Percentiles rank a stretch among this genome's conserved stretches.
These are phyloP conservation scores for Harringtonia lauricola DNA, from an alignment of 2,329 filamentous ascomycete genomes.

Conservation along the genomic window DNA sequence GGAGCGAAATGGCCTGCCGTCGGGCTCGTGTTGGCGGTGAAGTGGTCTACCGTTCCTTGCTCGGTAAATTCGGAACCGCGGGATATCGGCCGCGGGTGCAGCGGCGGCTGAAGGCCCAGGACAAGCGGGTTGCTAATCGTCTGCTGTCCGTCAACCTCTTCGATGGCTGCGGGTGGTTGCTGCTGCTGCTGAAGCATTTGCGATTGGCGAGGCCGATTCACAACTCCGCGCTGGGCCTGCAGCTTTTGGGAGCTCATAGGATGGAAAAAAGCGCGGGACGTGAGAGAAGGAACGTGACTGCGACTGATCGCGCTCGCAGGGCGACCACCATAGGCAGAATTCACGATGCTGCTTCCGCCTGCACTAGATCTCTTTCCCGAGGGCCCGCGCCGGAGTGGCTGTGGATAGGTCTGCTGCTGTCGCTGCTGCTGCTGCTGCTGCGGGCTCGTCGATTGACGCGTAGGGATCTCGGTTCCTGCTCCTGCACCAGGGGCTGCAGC, in stretches of 20 bases:
- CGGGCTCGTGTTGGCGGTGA: slow-evolving; percentile 65
- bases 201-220: slow-evolving; percentile 25
- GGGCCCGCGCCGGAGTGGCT: slow-evolving; percentile 42
- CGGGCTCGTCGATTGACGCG: slow-evolving; percentile 45
- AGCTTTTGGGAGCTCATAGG: slow-evolving; percentile 95
- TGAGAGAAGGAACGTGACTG: slow-evolving; percentile 82
- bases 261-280: slow-evolving; percentile 84
- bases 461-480: slow-evolving; percentile 29
- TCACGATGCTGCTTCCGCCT: slow-evolving; percentile 25
- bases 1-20: slow-evolving; percentile 45
- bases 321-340: slow-evolving; percentile 32
- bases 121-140: not conserved
- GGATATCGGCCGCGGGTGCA: slow-evolving; percentile 51
- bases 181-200: slow-evolving; percentile 10
- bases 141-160: not conserved
- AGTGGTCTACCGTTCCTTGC: slow-evolving; percentile 56
- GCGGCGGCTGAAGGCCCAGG: slow-evolving; percentile 13
- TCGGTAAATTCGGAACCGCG: slow-evolving; percentile 75
- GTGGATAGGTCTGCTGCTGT: slow-evolving; percentile 12
- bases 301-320: slow-evolving; percentile 60
- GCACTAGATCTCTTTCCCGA: slow-evolving; percentile 32
- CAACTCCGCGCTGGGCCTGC: slow-evolving; percentile 70
- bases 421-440: no score
- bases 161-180: not conserved
- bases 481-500: slow-evolving; percentile 25